Conservation (phyloP, 2,329 filamentous ascomycete species). For the Colletotrichum magnum region DNA sequence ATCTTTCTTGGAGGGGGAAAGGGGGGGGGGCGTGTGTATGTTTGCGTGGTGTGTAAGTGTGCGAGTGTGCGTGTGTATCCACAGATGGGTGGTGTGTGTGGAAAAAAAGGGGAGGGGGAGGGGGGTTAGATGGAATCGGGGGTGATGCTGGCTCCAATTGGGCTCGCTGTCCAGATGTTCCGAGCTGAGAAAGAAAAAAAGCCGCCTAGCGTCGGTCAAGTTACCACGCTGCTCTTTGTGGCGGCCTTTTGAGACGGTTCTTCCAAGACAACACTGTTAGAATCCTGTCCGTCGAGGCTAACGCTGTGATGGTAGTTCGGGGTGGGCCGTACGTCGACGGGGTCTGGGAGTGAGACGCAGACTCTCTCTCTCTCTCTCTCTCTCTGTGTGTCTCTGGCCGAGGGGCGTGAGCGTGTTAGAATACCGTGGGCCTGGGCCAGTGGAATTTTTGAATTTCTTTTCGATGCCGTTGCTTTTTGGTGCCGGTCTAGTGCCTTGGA, state of each 20-base stretch:
- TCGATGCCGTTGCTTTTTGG: constrained; percentile 40
- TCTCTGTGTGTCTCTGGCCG: not conserved
- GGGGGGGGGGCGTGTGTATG: not conserved
- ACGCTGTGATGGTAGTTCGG: not conserved
- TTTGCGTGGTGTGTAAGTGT: not conserved
- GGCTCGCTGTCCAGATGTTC: constrained; percentile 25
- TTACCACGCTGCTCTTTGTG: constrained; percentile 41
- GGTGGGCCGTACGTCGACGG: constrained; percentile 28
- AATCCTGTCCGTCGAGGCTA: constrained; percentile 30
- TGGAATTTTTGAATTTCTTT: constrained; percentile 40
- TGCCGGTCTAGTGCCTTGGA: constrained; percentile 33
- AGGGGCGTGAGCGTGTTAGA: constrained; percentile 29
- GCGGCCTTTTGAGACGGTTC: constrained; percentile 35
- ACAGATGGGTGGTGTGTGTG: not conserved
- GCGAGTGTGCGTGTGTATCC: not conserved
- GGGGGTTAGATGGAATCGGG: not conserved
- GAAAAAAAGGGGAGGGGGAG: not conserved
- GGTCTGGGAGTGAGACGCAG: constrained; percentile 33
- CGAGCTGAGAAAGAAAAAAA: constrained; percentile 37
- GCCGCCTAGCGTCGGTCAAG: constrained; percentile 42
- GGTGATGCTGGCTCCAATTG: constrained; percentile 29
- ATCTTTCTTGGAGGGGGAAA: constrained; percentile 23
- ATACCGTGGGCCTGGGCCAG: constrained; percentile 35
- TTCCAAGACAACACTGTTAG: constrained; percentile 37
- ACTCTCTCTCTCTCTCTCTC: not conserved